Evolutionary conservation across 441 rosid genomes (phyloP), one percentile per base, ranked within the genome.

Genomic region (Gossypium davidsonii): DNA sequence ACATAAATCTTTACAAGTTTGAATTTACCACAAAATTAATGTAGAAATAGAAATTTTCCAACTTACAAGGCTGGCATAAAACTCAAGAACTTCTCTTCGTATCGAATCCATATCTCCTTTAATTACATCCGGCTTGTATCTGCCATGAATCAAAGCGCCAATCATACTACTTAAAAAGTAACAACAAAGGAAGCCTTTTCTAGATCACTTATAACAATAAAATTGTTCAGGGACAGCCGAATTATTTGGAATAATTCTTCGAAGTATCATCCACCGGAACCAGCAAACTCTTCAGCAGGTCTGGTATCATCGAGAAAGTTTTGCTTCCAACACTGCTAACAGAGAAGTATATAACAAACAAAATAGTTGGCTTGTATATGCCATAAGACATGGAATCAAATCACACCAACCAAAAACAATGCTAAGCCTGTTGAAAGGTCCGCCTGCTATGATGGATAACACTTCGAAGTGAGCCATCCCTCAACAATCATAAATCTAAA

Each of bases 31-130:
- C 8, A 23, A 5, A 44, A 69, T 58, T 12, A 14, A 26, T 64
- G 42, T 12, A 37, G 15, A 67, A 18, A 60, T 17, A 55, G 25
- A 70, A 51, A 39, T 15, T 3, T 12, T 9, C 0, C 2, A 73
- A 73, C 79, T 78, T 79, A 92, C 99, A 86, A 87, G 77, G 73
- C 68, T 81, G 4, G 69, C 1, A 75, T 92, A 94, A 76, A 90
- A 94, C 21, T 87, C 79, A 71, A 75, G 76, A 21, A 92, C 96
- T 68, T 89, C 94, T 28, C 39, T 70, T 9, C 93, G 82, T 60
- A 91, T 73, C 5, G 99, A 94, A 70, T 94, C 99, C 99, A 94
- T 88, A 78, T 94, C 99, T 78, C 99, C 99, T 80, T 88, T 88
- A 72, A 94, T 92, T 44, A 85, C 80, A 66, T 90, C 97, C 1